phyloP scores from a whole-genome alignment of 768 basidiomycete species.

The Pleurotus djamor region DNA sequence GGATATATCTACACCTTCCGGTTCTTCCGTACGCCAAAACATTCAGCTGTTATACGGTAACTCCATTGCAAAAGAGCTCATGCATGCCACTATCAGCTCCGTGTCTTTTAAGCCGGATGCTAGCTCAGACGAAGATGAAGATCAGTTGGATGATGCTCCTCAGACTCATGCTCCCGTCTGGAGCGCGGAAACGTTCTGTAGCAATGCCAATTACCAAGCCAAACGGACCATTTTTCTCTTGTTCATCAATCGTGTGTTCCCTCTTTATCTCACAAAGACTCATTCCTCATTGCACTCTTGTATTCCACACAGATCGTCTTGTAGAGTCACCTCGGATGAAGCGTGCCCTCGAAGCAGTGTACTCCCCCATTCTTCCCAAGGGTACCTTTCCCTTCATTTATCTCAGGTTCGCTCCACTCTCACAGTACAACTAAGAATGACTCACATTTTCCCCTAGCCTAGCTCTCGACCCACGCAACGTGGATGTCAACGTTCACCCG shows the following conservation, averaged over 20 bases:
- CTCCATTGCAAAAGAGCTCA: constrained; percentile 74
- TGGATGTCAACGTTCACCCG: constrained; percentile 98
- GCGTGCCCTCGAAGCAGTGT: constrained; percentile 83
- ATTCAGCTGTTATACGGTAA: constrained; percentile 85
- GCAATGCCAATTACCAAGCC: constrained; percentile 84
- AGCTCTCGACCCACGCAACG: constrained; percentile 78
- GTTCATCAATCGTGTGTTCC: constrained; percentile 88
- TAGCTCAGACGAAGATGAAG: constrained; percentile 23
- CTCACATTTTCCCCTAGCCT: constrained; percentile 43
- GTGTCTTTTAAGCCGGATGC: constrained; percentile 4
- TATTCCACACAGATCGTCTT: constrained; percentile 64
- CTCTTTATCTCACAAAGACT: constrained; percentile 35
- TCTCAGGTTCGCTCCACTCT: constrained; percentile 59
- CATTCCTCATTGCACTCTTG: neutral
- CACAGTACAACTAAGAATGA: neutral
- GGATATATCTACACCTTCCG: constrained; percentile 78
- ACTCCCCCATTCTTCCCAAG: constrained; percentile 84
- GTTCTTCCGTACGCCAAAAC: constrained; percentile 59
- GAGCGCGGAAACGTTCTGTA: constrained; percentile 74
- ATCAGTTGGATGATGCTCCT: constrained; percentile 7
- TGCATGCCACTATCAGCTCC: constrained; percentile 41
- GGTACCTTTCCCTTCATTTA: constrained; percentile 92
- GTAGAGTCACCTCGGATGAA: constrained; percentile 90
- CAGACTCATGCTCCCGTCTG: constrained; percentile 47
- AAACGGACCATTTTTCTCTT: constrained; percentile 85